A percentile compares a stretch with the other conserved stretches of the same genome.
These are phyloP conservation scores for Marvania coccoides DNA, from an alignment of 139 green algal species.

Conservation along the genomic window DNA sequence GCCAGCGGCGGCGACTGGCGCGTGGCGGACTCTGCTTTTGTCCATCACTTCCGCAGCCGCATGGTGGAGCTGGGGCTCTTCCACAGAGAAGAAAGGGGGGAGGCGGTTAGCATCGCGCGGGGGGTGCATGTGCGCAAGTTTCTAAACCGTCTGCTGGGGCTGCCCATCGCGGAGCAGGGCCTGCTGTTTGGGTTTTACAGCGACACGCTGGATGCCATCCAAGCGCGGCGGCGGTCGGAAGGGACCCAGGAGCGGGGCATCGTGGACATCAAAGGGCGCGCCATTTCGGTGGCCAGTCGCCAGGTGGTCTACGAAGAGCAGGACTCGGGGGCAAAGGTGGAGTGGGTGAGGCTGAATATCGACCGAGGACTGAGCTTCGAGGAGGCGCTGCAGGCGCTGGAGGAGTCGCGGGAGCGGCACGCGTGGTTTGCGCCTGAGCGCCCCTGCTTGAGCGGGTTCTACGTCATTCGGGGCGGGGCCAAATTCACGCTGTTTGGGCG, in stretches of 20 bases:
- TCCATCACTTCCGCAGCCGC: too few relatives aligned
- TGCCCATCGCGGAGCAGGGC: constrained; percentile 56
- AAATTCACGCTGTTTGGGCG: too few relatives aligned
- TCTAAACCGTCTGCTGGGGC: constrained; percentile 69
- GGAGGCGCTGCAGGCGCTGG: constrained; percentile 17
- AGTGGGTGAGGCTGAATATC: constrained; percentile 21
- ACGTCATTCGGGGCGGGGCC: too few relatives aligned
- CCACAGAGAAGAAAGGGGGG: too few relatives aligned
- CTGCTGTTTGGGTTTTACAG: constrained; percentile 51
- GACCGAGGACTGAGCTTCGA: constrained; percentile 43
- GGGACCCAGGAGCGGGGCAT: constrained; percentile 43
- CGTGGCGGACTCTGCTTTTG: too few relatives aligned
- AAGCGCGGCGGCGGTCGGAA: constrained; percentile 25
- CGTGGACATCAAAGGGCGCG: constrained; percentile 20
- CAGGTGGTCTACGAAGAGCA: constrained; percentile 31
- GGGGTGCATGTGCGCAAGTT: constrained; percentile 45
- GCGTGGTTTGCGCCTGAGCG: too few relatives aligned
- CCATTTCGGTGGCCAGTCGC: constrained; percentile 1
- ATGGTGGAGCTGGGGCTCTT: too few relatives aligned
- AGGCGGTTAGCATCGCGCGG: too few relatives aligned
- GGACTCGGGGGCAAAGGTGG: constrained; percentile 34
- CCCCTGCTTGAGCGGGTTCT: too few relatives aligned
- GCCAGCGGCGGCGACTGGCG: background rate
- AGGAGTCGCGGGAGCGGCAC: constrained; percentile 6
- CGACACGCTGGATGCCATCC: constrained; percentile 29